Conservation (phyloP, 2,329 filamentous ascomycete genomes). For the Ophiostoma triangulosporum region DNA sequence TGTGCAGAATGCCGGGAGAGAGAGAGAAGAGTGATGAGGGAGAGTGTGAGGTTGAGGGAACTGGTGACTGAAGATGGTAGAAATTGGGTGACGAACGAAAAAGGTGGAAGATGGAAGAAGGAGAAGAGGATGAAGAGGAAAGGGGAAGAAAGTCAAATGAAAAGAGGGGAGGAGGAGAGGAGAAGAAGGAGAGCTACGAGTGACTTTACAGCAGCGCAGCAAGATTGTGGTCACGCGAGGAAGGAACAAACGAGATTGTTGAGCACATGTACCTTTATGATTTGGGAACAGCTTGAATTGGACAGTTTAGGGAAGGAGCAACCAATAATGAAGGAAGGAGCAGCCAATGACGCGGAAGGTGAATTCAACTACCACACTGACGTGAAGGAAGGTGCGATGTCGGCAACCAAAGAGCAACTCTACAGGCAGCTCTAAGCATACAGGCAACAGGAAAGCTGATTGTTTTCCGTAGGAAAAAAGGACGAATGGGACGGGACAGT, state of each 20-base stretch:
- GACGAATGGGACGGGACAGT: not conserved
- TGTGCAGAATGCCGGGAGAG: not conserved
- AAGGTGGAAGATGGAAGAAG: not conserved
- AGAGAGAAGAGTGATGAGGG: not conserved
- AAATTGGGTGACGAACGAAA: not conserved
- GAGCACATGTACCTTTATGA: not conserved
- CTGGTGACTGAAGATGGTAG: not conserved
- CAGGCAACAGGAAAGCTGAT: not conserved
- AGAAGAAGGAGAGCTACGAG: constrained; percentile 14
- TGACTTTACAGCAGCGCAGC: not conserved
- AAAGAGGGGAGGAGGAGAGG: constrained; percentile 12
- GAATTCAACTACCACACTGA: not conserved
- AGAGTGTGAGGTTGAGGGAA: not conserved
- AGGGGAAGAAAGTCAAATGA: not conserved
- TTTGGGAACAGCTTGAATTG: too few relatives aligned
- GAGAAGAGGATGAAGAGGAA: not conserved
- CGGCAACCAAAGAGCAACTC: not conserved
- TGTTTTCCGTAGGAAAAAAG: not conserved
- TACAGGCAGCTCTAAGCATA: not conserved
- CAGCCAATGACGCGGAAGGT: not conserved
- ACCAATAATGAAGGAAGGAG: not conserved
- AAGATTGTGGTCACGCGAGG: not conserved
- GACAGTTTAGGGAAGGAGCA: not conserved
- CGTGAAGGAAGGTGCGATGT: not conserved
- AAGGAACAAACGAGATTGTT: not conserved